phyloP scores from a whole-genome alignment of 805 yeast genomes.

The Teunomyces cretensis region DNA sequence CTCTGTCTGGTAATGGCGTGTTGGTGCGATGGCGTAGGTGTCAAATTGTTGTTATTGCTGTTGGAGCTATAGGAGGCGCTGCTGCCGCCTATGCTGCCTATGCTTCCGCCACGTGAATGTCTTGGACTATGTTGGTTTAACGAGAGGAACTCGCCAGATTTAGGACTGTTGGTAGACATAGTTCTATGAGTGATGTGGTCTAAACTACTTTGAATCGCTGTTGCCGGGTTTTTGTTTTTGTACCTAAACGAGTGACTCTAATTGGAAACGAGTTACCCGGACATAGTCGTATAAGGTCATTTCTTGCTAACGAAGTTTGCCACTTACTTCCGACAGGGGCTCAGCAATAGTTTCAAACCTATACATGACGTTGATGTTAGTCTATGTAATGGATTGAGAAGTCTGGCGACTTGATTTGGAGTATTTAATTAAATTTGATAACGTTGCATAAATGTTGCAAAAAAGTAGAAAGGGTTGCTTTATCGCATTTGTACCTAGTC shows the following conservation, averaged over 20 bases:
- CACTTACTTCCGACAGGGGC: constrained; percentile 1
- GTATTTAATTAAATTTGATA: neutral
- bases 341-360: neutral
- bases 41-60: constrained; percentile 10
- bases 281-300: neutral
- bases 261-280: neutral
- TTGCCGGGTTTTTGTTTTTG: constrained; percentile 7
- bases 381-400: too few species aligned
- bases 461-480: neutral
- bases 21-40: constrained; percentile 28
- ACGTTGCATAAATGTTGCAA: neutral
- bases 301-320: neutral
- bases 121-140: neutral
- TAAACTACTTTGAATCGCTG: neutral
- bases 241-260: neutral
- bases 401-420: too few species aligned
- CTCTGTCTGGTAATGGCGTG: constrained; percentile 42
- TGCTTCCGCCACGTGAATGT: constrained; percentile 11
- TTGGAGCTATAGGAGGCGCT: neutral
- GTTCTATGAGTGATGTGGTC: constrained; percentile 1
- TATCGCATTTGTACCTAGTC: neutral
- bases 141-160: constrained; percentile 3
- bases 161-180: constrained; percentile 3
- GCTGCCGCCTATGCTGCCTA: constrained; percentile 11
- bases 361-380: too few species aligned